Base-by-base conservation (phyloP, 345 rosid species). In the Aethionema arabicum region DNA sequence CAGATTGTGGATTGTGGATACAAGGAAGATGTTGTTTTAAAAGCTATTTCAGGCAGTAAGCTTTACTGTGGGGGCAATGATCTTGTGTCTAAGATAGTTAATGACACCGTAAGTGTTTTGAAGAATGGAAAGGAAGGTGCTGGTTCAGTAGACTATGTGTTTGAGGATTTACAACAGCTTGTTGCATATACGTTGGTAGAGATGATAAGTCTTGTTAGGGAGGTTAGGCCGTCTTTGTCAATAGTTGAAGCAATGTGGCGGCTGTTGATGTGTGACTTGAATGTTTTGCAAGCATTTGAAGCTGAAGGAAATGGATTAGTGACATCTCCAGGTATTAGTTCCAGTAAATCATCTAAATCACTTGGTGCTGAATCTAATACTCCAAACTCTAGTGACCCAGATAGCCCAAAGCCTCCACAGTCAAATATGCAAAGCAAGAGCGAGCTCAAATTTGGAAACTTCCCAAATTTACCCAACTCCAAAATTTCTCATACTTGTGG, bases 211-310 rank as follows among this genome's bases (percentile, higher is more conserved):
- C 85, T 89, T 40, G 84, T 92, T 69, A 79, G 77, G 75, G 97
- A 89, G 75, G 88, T 89, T 58, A 81, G 90, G 78, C 90, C 96
- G 54, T 85, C 85, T 68, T 81, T 84, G 59, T 87, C 95, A 72
- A 85, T 83, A 8, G 98, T 96, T 59, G 98, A 92, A 78, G 98
- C 98, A 52, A 92, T 92, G 96, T 92, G 97, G 98, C 81, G 93
- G 74, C 79, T 92, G 67, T 76, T 92, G 75, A 82, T 92, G 52
- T 89, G 87, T 53, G 98, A 92, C 80, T 87, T 92, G 95, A 89
- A 92, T 80, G 87, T 92, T 16, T 81, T 96, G n/a, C 95, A 83
- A 75, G 97, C 98, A 60, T 89, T 93, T 85, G 91, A 96, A 64
- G 76, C 80, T 83, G 96, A 87, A 72, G 79, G 78, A 39, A 87